These are phyloP conservation scores for Orychophragmus violaceus DNA, from an alignment of 345 rosid genomes.

Conservation along the genomic window DNA sequence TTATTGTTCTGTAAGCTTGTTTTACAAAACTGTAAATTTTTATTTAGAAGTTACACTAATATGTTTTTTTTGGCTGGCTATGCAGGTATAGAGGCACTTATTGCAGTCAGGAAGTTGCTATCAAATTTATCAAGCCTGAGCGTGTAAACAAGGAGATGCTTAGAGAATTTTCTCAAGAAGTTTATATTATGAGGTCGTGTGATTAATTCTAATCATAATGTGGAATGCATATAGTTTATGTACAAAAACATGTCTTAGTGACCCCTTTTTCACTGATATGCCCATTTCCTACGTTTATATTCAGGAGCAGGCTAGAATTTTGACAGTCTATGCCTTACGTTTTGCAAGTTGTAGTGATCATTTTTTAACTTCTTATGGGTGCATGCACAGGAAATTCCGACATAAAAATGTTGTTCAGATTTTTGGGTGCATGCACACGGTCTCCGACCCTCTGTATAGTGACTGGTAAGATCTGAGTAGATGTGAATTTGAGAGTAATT, in stretches of 20 bases:
- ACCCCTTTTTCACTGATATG: background rate
- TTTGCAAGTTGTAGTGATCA: background rate
- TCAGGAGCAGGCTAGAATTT: background rate
- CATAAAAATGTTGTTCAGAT: slow-evolving; percentile 92
- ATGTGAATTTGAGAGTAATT: background rate
- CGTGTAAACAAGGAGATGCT: slow-evolving; percentile 55
- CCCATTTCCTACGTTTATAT: background rate
- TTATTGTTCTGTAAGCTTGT: background rate
- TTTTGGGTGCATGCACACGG: too few relatives aligned
- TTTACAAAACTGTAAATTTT: background rate
- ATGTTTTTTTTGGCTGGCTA: too few relatives aligned
- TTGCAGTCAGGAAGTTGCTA: slow-evolving; percentile 92
- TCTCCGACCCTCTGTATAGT: too few relatives aligned
- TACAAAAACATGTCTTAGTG: background rate
- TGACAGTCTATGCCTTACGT: background rate
- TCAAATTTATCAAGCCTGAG: slow-evolving; percentile 84
- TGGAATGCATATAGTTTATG: background rate
- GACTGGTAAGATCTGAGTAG: too few relatives aligned
- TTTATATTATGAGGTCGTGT: slow-evolving; percentile 81
- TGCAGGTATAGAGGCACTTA: slow-evolving; percentile 78
- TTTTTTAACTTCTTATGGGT: background rate
- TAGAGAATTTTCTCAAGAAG: too few relatives aligned
- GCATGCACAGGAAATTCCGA: slow-evolving; percentile 85
- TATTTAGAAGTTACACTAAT: background rate
- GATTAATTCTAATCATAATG: background rate